These are phyloP conservation scores for Pythium dissotocum DNA, from an alignment of 352 stramenopile species.

Conservation along the genomic window DNA sequence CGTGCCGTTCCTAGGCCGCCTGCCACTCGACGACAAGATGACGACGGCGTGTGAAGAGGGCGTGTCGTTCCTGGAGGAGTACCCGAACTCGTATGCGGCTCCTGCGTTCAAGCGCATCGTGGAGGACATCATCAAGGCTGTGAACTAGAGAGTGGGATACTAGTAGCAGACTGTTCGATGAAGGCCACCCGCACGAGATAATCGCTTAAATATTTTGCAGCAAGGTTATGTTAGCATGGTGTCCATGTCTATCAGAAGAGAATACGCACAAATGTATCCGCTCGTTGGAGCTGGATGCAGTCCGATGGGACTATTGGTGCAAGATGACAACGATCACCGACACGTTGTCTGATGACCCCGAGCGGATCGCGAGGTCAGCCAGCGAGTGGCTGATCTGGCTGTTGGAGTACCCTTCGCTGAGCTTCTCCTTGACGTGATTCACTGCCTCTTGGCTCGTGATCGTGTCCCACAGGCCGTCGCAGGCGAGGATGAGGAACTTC, in stretches of 20 bases:
- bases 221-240: slow-evolving; percentile 16
- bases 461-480: slow-evolving; percentile 92
- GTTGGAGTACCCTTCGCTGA: slow-evolving; percentile 69
- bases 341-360: slow-evolving; percentile 86
- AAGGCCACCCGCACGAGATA: not conserved
- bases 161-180: not conserved
- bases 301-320: slow-evolving; percentile 32
- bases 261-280: not conserved
- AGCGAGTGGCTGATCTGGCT: slow-evolving; percentile 83
- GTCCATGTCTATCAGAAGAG: not conserved
- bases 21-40: slow-evolving; percentile 98
- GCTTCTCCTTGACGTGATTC: slow-evolving; percentile 69
- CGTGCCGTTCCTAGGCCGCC: slow-evolving; percentile 95
- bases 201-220: slow-evolving; percentile 20
- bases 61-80: slow-evolving; percentile 91
- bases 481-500: slow-evolving; percentile 91
- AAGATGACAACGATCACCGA: slow-evolving; percentile 86
- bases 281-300: not conserved
- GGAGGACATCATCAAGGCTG: slow-evolving; percentile 58
- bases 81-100: slow-evolving; percentile 68
- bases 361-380: slow-evolving; percentile 85
- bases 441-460: slow-evolving; percentile 93
- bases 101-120: slow-evolving; percentile 77
- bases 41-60: slow-evolving; percentile 96
- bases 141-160: slow-evolving; percentile 39